Conservation (phyloP, 345 rosid genomes). For the Brassica incana region DNA sequence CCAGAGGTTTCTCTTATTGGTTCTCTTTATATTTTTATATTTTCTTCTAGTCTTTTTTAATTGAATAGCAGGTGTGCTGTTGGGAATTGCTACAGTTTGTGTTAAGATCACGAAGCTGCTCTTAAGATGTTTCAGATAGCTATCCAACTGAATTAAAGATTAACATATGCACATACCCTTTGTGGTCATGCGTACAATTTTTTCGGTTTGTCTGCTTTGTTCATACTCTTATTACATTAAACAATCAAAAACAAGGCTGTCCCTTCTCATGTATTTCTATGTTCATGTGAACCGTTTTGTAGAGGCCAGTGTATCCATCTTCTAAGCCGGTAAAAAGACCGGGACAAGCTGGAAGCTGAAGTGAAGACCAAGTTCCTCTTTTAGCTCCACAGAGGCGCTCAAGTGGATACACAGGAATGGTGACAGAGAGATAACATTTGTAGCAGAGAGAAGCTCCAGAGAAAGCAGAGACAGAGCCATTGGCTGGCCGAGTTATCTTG, state of each 20-base stretch:
- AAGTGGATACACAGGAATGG: no score
- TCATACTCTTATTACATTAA: conserved; percentile 6
- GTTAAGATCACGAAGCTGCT: conserved; percentile 91
- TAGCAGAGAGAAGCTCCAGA: no score
- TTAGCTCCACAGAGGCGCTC: no score
- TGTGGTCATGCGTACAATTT: conserved; percentile 88
- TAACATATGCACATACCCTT: conserved; percentile 87
- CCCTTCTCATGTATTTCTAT: no score
- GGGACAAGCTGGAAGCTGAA: no score
- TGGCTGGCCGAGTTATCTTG: no score
- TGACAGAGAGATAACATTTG: no score
- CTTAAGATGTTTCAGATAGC: conserved; percentile 85
- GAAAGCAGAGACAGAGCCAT: no score
- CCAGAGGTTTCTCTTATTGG: neutral
- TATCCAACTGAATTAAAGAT: conserved; percentile 73
- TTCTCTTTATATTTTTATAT: conserved; percentile 2
- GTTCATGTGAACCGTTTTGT: no score
- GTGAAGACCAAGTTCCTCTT: no score
- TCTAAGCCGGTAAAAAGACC: no score
- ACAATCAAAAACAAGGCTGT: neutral
- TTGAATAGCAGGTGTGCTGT: conserved; percentile 71
- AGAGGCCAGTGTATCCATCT: no score
- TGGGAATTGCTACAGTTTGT: conserved; percentile 90
- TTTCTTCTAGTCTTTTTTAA: neutral
- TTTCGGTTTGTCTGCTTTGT: conserved; percentile 4